Evolutionary conservation across 257 asterid species (phyloP), one percentile per base, ranked within the genome.

Genomic region (Ligustrum vulgare): DNA sequence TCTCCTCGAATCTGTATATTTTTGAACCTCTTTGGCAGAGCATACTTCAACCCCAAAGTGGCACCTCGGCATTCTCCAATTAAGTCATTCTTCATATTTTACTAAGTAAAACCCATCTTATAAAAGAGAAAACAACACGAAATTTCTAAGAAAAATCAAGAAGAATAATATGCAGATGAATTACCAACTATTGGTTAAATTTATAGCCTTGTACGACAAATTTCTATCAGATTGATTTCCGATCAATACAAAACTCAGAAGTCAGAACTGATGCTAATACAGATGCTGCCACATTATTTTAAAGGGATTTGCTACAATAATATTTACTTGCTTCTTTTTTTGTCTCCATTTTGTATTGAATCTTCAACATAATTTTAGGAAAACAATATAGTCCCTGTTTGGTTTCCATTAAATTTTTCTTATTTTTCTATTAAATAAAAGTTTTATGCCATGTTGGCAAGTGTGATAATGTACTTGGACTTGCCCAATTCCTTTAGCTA

Each of bases 401-500:
- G n/a, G n/a, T n/a, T n/a, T n/a, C n/a, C n/a, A n/a, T n/a, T n/a
- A n/a, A n/a, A n/a, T n/a, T n/a, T n/a, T 13, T 68, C 8, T 2
- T 37, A 43, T 11, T 8, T 20, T 12, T 78, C 51, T 31, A 49
- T 36, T 12, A 41, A 28, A 60, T 36, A n/a, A 8, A 20, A 66
- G 4, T 18, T 37, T 7, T 18, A 67, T 36, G 39, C 33, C 15
- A 28, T 41, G 69, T n/a, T 18, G 39, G 25, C 8, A 56, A 74
- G 25, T 39, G 67, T 43, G 47, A 20, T 32, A 56, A 78, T 79
- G 65, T 84, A 93, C 99, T 90, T 95, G 97, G 81, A 93, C 97
- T 84, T 91, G 97, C 82, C 99, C 99, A 8, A 95, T 86, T 81
- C 99, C 98, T 87, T 95, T 97, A 0, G 99, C 92, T 5, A 95